Conservation (phyloP, 2,329 filamentous ascomycete species). For the Metarhizium robertsii region DNA sequence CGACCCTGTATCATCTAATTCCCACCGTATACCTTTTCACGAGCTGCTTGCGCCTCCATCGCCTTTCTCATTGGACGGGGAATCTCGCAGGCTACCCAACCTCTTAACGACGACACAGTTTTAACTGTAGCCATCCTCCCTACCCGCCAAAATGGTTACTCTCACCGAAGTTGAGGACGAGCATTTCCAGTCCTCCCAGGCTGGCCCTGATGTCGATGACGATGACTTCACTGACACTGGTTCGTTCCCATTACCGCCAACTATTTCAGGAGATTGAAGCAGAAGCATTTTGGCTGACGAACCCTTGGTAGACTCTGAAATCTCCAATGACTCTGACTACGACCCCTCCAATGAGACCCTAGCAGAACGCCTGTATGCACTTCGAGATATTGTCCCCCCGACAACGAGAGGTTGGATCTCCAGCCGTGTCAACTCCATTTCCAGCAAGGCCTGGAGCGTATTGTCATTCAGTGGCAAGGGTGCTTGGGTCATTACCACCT, state of each 20-base stretch:
- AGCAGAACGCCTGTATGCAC: slow-evolving; percentile 59
- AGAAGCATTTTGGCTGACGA: slow-evolving; percentile 5
- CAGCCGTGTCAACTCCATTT: slow-evolving; percentile 48
- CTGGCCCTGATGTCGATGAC: slow-evolving; percentile 69
- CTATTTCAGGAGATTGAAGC: background rate
- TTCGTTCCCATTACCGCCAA: slow-evolving; percentile 32
- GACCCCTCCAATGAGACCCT: slow-evolving; percentile 50
- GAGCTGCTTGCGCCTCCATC: background rate
- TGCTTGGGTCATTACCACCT: slow-evolving; percentile 85
- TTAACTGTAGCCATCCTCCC: background rate
- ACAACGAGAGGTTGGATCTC: slow-evolving; percentile 60
- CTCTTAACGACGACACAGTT: background rate
- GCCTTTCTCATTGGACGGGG: background rate
- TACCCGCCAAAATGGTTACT: slow-evolving; percentile 68
- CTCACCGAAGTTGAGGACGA: slow-evolving; percentile 96
- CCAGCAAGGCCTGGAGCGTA: slow-evolving; percentile 38
- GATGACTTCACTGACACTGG: slow-evolving; percentile 93
- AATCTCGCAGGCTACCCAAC: background rate
- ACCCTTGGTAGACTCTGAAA: slow-evolving; percentile 57
- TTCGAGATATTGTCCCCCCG: slow-evolving; percentile 69
- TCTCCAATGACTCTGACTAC: slow-evolving; percentile 70
- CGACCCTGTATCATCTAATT: background rate
- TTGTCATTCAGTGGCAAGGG: slow-evolving; percentile 72
- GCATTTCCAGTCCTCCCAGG: slow-evolving; percentile 69
- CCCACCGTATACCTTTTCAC: background rate